These are phyloP conservation scores for Cucurbita maxima DNA, from an alignment of 306 rosid species.

Conservation along the genomic window DNA sequence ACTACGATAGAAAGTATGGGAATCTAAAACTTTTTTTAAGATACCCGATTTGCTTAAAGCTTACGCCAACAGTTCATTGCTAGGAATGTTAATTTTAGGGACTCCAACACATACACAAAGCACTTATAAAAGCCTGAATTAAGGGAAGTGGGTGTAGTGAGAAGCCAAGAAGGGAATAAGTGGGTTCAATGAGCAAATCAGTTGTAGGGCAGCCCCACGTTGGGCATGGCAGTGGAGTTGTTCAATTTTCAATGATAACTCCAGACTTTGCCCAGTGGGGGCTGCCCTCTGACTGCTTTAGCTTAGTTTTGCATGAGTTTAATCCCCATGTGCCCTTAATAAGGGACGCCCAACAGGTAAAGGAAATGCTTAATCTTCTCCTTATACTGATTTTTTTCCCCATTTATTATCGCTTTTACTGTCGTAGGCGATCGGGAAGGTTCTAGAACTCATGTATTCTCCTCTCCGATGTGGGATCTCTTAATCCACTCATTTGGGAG, in stretches of 20 bases:
- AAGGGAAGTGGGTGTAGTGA: conserved; percentile 1
- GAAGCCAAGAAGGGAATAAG: neutral
- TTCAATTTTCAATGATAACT: neutral
- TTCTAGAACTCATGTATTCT: too few species aligned
- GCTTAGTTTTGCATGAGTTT: conserved; percentile 20
- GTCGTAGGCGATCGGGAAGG: too few species aligned
- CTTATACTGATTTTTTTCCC: neutral
- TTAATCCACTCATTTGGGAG: too few species aligned
- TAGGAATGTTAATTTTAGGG: neutral
- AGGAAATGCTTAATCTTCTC: neutral
- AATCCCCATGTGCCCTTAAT: conserved; percentile 8
- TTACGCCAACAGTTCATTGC: conserved; percentile 3
- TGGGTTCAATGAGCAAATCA: conserved; percentile 29
- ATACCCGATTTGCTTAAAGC: neutral
- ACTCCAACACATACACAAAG: neutral
- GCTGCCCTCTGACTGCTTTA: conserved; percentile 41
- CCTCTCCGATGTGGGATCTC: too few species aligned
- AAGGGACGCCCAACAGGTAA: neutral
- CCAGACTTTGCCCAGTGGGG: conserved; percentile 40
- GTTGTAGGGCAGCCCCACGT: conserved; percentile 44
- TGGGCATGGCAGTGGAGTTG: conserved; percentile 36
- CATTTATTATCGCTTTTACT: too few species aligned
- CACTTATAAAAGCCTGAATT: neutral
- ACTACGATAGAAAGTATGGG: neutral
- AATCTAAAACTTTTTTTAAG: neutral